Evolutionary conservation across 2,329 filamentous ascomycete species (phyloP), one percentile per base, ranked within the genome.

Genomic region (Setomelanomma holmii): DNA sequence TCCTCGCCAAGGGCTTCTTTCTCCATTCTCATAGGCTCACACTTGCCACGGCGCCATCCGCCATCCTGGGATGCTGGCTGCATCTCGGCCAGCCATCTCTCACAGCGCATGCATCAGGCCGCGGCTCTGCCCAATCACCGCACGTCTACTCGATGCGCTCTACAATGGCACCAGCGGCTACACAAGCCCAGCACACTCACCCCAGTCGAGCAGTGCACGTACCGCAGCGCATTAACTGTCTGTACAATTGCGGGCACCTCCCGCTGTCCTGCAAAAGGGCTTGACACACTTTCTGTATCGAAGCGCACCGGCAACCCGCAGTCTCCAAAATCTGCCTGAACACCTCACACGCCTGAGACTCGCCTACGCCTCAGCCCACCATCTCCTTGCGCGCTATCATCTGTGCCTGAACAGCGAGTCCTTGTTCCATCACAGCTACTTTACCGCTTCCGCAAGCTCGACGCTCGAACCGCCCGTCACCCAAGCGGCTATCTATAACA

Each of bases 271-370:
- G 53, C 51, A 39, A 60, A 58, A 47, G 30, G 40, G 60, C 61
- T 67, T 74, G 70, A 72, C 58, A 74, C 71, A 64, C 64, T 61
- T 65, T 58, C 56, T 58, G 71, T 74, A 65, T 69, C 69, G 66
- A 67, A 66, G 49, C 47, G 27, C 27, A 30, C 27, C 27, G 27
- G 27, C 27, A 30, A 14, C 17, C 53, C 54, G 52, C 53, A 20
- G 40, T 45, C 49, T 51, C 56, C 11, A 56, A 54, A 63, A 56
- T 53, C 51, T 67, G 61, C 66, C 66, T 66, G 63, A 61, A 64
- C 58, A 63, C 60, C 60, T 62, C 61, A 61, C 63, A 62, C 55
- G 63, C 67, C 67, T 73, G 69, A 72, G 60, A 69, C 70, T 61
- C 61, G 53, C 60, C 59, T 58, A 60, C 67, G 63, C 68, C 67